Evolutionary conservation across 2,329 filamentous ascomycete genomes (phyloP).

Genomic region (Talaromyces sp.): DNA sequence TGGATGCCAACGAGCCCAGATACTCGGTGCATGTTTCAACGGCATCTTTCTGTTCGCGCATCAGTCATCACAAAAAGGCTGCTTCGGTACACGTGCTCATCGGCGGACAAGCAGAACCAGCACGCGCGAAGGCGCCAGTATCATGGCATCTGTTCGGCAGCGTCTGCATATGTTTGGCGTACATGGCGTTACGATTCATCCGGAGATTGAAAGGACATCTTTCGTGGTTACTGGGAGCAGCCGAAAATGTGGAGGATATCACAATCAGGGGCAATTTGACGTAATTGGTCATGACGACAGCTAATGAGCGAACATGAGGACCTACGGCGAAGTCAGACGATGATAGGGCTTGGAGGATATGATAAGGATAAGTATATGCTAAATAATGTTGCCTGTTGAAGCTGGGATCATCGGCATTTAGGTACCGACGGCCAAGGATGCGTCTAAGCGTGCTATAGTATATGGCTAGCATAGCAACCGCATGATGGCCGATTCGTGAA

Average conservation of each 20-base stretch:
- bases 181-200: constrained; percentile 67
- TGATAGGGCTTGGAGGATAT: too few relatives aligned
- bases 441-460: too few relatives aligned
- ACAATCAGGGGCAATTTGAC: background rate
- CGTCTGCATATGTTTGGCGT: constrained; percentile 72
- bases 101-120: constrained; percentile 50
- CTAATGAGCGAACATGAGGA: background rate
- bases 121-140: constrained; percentile 56
- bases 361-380: too few relatives aligned
- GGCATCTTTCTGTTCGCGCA: constrained; percentile 68
- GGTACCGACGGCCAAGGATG: too few relatives aligned
- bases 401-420: too few relatives aligned
- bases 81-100: constrained; percentile 65
- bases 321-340: too few relatives aligned
- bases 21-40: constrained; percentile 77
- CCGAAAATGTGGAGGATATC: background rate
- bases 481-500: background rate
- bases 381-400: too few relatives aligned
- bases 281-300: background rate
- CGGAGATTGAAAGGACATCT: constrained; percentile 47
- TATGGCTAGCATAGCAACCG: too few relatives aligned
- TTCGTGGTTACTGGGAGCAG: background rate
- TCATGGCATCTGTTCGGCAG: constrained; percentile 60
- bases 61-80: constrained; percentile 66
- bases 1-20: constrained; percentile 71